A percentile compares a stretch with the other conserved stretches of the same genome.
These are phyloP conservation scores for Phycomyces blakesleeanus DNA, from an alignment of 192 early-diverging fungal genomes.

Conservation along the genomic window DNA sequence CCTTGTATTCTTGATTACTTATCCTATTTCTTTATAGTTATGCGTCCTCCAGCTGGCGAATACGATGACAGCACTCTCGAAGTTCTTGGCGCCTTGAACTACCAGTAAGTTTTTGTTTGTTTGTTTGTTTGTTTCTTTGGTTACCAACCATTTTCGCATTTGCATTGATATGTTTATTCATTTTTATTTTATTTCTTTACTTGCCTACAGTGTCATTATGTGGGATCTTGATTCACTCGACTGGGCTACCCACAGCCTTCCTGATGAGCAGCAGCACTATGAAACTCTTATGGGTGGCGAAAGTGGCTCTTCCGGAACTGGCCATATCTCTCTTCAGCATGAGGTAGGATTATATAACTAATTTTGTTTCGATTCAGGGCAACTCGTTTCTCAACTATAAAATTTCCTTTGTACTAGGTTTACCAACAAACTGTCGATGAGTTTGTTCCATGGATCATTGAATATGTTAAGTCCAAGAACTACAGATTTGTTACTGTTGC, in stretches of 20 bases:
- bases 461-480: slow-evolving; percentile 21
- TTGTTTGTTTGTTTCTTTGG: no score
- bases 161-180: no score
- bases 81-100: slow-evolving; percentile 29
- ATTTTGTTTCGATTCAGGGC: no score
- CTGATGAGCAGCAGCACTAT: slow-evolving; percentile 4
- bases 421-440: slow-evolving; percentile 28
- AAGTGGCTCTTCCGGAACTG: background rate
- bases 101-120: no score
- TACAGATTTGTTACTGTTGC: slow-evolving; percentile 43
- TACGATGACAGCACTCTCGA: slow-evolving; percentile 21
- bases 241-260: slow-evolving; percentile 24
- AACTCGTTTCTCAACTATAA: no score
- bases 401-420: no score
- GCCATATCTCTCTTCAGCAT: slow-evolving; percentile 5
- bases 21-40: slow-evolving; percentile 10
- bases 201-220: slow-evolving; percentile 29
- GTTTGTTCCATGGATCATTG: slow-evolving; percentile 37
- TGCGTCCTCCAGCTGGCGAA: slow-evolving; percentile 51
- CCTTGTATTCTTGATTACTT: background rate
- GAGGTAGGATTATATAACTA: background rate
- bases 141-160: no score
- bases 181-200: no score
- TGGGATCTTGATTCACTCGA: slow-evolving; percentile 44
- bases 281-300: background rate